Conservation (phyloP, 78 protist genomes). For the Dictyostelium capitatum region DNA sequence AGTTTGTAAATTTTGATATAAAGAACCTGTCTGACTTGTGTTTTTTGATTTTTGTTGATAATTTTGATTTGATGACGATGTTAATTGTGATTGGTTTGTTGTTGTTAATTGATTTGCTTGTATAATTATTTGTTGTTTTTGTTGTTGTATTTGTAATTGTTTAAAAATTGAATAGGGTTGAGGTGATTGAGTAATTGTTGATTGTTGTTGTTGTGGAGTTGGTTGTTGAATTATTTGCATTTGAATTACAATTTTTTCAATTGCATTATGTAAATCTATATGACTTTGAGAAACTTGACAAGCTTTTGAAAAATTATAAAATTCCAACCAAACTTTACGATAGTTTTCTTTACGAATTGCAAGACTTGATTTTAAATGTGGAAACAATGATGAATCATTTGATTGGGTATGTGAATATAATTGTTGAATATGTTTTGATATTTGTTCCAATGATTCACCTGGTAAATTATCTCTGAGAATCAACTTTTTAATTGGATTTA, state of each 20-base stretch:
- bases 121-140: background rate
- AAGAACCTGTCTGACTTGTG: background rate
- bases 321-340: slow-evolving; percentile 34
- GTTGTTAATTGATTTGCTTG: background rate
- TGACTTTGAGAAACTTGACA: slow-evolving; percentile 38
- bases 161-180: background rate
- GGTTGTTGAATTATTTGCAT: slow-evolving; percentile 23
- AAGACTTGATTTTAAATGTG: background rate
- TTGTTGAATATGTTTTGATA: slow-evolving; percentile 7
- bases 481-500: slow-evolving; percentile 16
- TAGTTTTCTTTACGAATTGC: slow-evolving; percentile 23
- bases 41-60: background rate
- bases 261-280: slow-evolving; percentile 21
- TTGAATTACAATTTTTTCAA: slow-evolving; percentile 45
- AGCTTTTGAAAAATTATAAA: slow-evolving; percentile 34
- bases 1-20: slow-evolving; percentile 46
- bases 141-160: background rate
- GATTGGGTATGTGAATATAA: background rate
- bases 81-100: background rate
- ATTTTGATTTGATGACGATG: background rate
- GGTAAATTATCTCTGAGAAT: slow-evolving; percentile 27
- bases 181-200: background rate
- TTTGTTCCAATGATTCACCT: slow-evolving; percentile 21
- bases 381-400: slow-evolving; percentile 45
- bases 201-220: background rate